Evolutionary conservation across 768 basidiomycete genomes (phyloP).

Genomic region (Tricholoma flavovirens): DNA sequence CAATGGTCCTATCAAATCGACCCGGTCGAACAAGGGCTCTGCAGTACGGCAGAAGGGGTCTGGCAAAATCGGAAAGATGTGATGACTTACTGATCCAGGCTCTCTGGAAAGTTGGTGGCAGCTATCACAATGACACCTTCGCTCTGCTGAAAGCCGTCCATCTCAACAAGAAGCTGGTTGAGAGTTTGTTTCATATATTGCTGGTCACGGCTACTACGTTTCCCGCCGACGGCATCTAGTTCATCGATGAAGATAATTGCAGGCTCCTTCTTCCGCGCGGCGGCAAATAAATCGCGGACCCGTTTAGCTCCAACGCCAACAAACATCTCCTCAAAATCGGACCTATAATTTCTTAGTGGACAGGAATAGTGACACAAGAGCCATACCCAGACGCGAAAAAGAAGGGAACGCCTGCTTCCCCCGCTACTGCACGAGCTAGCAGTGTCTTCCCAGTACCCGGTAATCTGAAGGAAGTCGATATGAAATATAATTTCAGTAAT

Average conservation of each 20-base stretch:
- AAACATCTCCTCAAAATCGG: constrained; percentile 98
- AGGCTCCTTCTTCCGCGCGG: constrained; percentile 90
- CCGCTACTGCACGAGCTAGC: constrained; percentile 95
- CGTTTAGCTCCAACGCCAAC: constrained; percentile 94
- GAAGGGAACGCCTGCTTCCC: constrained; percentile 97
- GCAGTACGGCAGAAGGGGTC: constrained; percentile 7
- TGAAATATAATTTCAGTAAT: not conserved
- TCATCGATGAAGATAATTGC: constrained; percentile 99
- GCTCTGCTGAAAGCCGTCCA: constrained; percentile 92
- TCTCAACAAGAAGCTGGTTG: constrained; percentile 94
- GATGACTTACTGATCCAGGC: constrained; percentile 75
- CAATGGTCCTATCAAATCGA: constrained; percentile 90
- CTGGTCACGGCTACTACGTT: constrained; percentile 77
- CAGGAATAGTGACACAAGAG: not conserved
- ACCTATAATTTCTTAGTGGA: constrained; percentile 35
- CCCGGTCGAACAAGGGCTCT: constrained; percentile 95
- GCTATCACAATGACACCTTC: constrained; percentile 96
- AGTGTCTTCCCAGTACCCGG: constrained; percentile 98
- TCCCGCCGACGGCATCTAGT: constrained; percentile 89
- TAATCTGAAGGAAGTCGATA: constrained; percentile 31
- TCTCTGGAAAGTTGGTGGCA: constrained; percentile 96
- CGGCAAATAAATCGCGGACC: constrained; percentile 89
- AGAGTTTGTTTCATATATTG: constrained; percentile 92
- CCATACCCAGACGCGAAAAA: constrained; percentile 88
- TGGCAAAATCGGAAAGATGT: constrained; percentile 1